Evolutionary conservation across 192 early-diverging fungal genomes (phyloP), one percentile per base, ranked within the genome.

Genomic region (Kappamyces sp.): DNA sequence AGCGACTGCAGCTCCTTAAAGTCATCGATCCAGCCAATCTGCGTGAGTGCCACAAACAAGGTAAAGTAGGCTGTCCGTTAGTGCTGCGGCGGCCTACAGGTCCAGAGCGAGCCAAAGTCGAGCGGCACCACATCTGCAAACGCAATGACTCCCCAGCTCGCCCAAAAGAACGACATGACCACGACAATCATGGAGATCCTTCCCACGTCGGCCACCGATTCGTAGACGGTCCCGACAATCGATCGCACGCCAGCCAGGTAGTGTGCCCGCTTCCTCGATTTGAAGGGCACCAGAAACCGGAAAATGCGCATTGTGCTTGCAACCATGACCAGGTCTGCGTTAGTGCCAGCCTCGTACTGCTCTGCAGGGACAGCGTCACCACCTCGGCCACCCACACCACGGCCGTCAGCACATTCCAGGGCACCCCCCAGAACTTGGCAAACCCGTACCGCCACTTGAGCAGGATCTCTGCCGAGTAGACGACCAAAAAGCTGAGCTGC

Each of bases 101-200:
- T 11, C 57, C 64, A 4, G 71, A 34, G 52, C n/a, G 68, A 64
- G 0, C 66, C 73, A 51, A 67, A 70, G 9, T 64, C 40, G 5
- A 30, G 5, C 5, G 70, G 63, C 29, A 43, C 14, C 6, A 29
- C 34, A 0, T 54, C 36, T 5, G 31, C 36, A n/a, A 37, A 54
- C 7, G 45, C 1, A 3, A 54, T 43, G 3, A 54, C 53, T 39
- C 35, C 53, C 2, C 42, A 22, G 45, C 45, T 41, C 4, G 64
- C 35, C 9, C 61, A 39, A 61, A 75, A 75, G 2, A 70, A 49
- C n/a, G 73, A 71, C 11, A 71, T 61, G 9, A 65, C 73, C 5
- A 71, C 55, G 1, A 75, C 69, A 30, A 75, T 49, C 5, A 75
- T 32, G n/a, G 49, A 62, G 31, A 75, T 69, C 41, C 68, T 75